These are phyloP conservation scores for Suhomyces anneliseae DNA, from an alignment of 1,139 yeast genomes.

Conservation along the genomic window DNA sequence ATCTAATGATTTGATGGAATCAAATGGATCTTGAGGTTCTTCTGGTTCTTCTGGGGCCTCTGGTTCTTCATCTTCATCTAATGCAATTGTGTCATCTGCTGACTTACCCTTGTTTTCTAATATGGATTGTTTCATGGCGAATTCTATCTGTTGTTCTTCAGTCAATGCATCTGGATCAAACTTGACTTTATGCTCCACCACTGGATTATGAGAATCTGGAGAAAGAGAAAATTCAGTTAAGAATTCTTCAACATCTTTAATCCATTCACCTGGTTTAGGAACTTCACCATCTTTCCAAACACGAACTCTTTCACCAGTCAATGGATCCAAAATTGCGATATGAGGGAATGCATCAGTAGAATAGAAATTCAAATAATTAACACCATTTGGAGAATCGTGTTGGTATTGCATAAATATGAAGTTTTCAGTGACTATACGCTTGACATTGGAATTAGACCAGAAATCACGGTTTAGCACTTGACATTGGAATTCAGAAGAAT, in stretches of 20 bases:
- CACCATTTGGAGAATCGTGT: slow-evolving; percentile 72
- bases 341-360: slow-evolving; percentile 73
- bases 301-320: slow-evolving; percentile 86
- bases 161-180: slow-evolving; percentile 64
- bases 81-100: slow-evolving; percentile 30
- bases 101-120: slow-evolving; percentile 21
- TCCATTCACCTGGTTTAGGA: slow-evolving; percentile 59
- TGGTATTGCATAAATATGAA: slow-evolving; percentile 85
- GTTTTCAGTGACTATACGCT: slow-evolving; percentile 59
- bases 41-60: slow-evolving; percentile 9
- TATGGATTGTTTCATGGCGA: slow-evolving; percentile 73
- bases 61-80: slow-evolving; percentile 18
- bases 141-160: slow-evolving; percentile 82
- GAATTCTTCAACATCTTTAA: slow-evolving; percentile 59
- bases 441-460: slow-evolving; percentile 76
- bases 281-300: slow-evolving; percentile 64
- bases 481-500: slow-evolving; percentile 78
- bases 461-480: slow-evolving; percentile 91
- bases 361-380: slow-evolving; percentile 68
- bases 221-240: slow-evolving; percentile 64
- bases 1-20: slow-evolving; percentile 45
- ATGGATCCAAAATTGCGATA: slow-evolving; percentile 88
- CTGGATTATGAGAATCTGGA: slow-evolving; percentile 68
- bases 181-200: slow-evolving; percentile 52
- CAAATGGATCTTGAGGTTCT: slow-evolving; percentile 29